Conservation (phyloP, 2,329 filamentous ascomycete genomes). For the Lasiodiplodia hormozganensis region DNA sequence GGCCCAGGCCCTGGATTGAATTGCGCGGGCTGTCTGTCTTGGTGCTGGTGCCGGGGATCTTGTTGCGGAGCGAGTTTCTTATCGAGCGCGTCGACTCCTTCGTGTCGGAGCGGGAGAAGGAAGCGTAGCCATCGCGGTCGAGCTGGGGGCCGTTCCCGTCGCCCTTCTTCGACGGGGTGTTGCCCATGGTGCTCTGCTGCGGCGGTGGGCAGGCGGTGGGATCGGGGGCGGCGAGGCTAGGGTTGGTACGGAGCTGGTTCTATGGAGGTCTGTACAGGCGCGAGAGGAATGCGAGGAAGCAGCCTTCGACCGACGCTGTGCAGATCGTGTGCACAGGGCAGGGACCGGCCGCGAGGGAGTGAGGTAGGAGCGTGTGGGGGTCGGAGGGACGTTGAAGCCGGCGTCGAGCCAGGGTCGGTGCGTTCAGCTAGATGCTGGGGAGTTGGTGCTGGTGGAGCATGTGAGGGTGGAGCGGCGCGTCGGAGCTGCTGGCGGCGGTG, state of each 20-base stretch:
- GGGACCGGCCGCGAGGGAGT: slow-evolving; percentile 38
- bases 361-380: slow-evolving; percentile 41
- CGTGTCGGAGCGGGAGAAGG: slow-evolving; percentile 90
- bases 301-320: slow-evolving; percentile 51
- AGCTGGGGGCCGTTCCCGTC: slow-evolving; percentile 65
- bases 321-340: slow-evolving; percentile 43
- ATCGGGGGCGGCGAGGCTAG: slow-evolving; percentile 11
- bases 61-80: slow-evolving; percentile 79
- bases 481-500: slow-evolving; percentile 7
- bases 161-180: slow-evolving; percentile 70
- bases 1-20: slow-evolving; percentile 68
- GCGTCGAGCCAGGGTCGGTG: slow-evolving; percentile 44
- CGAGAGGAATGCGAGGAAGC: slow-evolving; percentile 53
- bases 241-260: slow-evolving; percentile 32
- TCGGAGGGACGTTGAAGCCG: slow-evolving; percentile 41
- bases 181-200: slow-evolving; percentile 67
- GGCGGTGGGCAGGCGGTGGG: slow-evolving; percentile 4
- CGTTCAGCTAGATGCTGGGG: slow-evolving; percentile 12
- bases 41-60: slow-evolving; percentile 74
- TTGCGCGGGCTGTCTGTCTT: slow-evolving; percentile 82
- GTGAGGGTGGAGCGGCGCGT: slow-evolving; percentile 9
- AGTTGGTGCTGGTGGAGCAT: background rate
- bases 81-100: slow-evolving; percentile 91
- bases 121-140: slow-evolving; percentile 77
- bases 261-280: slow-evolving; percentile 55